Evolutionary conservation across 805 yeast genomes (phyloP), one percentile per base, ranked within the genome.

Genomic region (Candida palmyrensis): DNA sequence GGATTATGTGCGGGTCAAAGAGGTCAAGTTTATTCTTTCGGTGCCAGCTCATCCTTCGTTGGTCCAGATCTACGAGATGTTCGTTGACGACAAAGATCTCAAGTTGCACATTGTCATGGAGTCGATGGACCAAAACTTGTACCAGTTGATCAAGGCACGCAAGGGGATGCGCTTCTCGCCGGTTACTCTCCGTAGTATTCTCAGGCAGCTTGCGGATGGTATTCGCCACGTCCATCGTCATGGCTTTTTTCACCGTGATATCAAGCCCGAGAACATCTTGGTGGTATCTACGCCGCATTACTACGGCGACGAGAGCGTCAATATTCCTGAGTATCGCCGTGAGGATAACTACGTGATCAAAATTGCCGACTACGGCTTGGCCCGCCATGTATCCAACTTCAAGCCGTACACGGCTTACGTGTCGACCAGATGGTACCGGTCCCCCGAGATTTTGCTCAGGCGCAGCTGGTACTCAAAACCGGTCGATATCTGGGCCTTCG

Each of bases 251-350:
- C 97, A 90, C 55, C 73, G 98, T 37, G 98, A 90, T 63, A 71
- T 90, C 30, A 90, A 90, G 57, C 97, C 98, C 0, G 97, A 90
- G 49, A 90, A 90, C 56, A 81, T 90, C 17, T 70, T 90, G 44
- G 75, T 89, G 4, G 67, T 79, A 23, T 76, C 79, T 15, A 59
- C 81, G 5, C 55, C 59, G 25, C 68, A 68, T 31, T 82, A 71
- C 47, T 81, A 73, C 52, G 73, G 74, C 2, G 55, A 48, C 30
- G 47, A 43, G 7, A 46, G 53, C 16, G n/a, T n/a, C n/a, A 39
- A 37, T 14, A 52, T 73, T 13, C 79, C 79, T 1, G 49, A 43
- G 27, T 47, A 39, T 55, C 58, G 53, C 53, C 62, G 41, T 44
- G 41, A 49, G 23, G 71, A 71, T 39, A 55, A 62, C 16, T 84